Conservation (phyloP, 106 monocot species). For the Phalaenopsis aphrodite region DNA sequence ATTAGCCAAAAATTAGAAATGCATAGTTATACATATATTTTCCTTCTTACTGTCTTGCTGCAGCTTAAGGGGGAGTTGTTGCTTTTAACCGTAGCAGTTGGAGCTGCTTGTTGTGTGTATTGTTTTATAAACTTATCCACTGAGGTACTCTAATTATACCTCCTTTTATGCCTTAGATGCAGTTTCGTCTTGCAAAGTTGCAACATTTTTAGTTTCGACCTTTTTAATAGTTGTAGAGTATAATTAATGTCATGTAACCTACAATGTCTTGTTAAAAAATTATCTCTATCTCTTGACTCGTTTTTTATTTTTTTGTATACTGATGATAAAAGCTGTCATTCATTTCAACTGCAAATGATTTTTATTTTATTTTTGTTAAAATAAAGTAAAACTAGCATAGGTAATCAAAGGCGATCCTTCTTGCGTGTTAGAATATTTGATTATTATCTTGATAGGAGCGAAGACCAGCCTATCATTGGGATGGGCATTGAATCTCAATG, state of each 20-base stretch:
- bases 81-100: conserved; percentile 68
- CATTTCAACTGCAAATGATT: neutral
- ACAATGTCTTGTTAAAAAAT: neutral
- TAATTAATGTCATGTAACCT: neutral
- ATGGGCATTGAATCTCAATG: too few relatives aligned
- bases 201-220: neutral
- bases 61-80: conserved; percentile 83
- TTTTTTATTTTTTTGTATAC: neutral
- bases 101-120: conserved; percentile 60
- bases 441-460: too few relatives aligned
- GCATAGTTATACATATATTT: neutral
- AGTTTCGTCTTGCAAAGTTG: neutral
- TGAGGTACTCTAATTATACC: conserved; percentile 38
- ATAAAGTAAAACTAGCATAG: neutral
- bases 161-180: neutral
- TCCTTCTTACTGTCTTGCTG: conserved; percentile 3
- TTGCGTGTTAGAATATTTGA: too few relatives aligned
- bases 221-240: neutral
- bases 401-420: neutral
- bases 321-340: neutral
- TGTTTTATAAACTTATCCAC: conserved; percentile 55
- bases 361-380: neutral
- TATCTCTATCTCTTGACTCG: too few relatives aligned
- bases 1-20: neutral
- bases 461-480: too few relatives aligned